Evolutionary conservation across 257 asterid species (phyloP).

Genomic region (Rehmannia glutinosa): DNA sequence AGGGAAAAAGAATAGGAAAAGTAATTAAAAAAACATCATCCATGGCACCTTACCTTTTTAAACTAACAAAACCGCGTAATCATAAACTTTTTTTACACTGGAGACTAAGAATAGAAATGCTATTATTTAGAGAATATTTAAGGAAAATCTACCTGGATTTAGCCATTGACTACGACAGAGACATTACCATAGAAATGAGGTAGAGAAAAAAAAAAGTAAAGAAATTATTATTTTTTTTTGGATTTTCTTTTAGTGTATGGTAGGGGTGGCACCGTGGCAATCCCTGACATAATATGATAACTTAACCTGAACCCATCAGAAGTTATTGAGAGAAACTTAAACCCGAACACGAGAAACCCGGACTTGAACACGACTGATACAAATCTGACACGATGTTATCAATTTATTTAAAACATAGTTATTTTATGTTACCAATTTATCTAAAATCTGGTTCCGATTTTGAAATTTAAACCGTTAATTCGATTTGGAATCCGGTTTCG

Average conservation of each 20-base stretch:
- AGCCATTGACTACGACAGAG: constrained; percentile 32
- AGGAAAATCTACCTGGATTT: constrained; percentile 37
- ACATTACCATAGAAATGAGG: neutral
- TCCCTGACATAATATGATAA: too few relatives aligned
- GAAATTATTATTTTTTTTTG: neutral
- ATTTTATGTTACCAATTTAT: too few relatives aligned
- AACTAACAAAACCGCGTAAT: constrained; percentile 47
- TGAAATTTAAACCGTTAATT: too few relatives aligned
- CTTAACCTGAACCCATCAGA: too few relatives aligned
- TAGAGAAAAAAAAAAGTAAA: neutral
- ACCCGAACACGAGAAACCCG: too few relatives aligned
- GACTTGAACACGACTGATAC: too few relatives aligned
- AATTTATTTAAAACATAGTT: too few relatives aligned
- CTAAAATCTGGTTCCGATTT: too few relatives aligned
- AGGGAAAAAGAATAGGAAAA: neutral
- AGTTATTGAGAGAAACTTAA: too few relatives aligned
- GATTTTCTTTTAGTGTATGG: constrained; percentile 13
- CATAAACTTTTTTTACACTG: constrained; percentile 17
- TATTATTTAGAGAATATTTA: constrained; percentile 25
- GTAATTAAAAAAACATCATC: neutral
- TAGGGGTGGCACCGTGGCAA: too few relatives aligned
- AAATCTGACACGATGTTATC: too few relatives aligned
- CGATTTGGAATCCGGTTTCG: too few relatives aligned
- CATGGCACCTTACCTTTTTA: constrained; percentile 23
- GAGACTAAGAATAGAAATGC: neutral